Conservation (phyloP, 2,329 filamentous ascomycete genomes). For the Didymella keratinophila region DNA sequence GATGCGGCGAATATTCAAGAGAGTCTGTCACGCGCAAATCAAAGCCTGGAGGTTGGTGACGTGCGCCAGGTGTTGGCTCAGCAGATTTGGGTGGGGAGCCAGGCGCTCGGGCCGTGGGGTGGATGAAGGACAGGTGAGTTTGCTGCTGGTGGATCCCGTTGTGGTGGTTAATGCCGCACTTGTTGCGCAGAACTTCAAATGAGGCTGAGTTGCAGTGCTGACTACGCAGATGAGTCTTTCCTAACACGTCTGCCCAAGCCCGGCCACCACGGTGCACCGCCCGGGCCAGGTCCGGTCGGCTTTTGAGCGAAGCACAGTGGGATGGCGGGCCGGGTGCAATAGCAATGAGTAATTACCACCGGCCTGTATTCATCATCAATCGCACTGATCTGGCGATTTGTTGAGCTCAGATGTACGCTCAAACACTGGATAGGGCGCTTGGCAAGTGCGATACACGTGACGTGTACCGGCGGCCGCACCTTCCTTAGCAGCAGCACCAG, state of each 20-base stretch:
- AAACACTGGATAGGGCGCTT: conserved; percentile 3
- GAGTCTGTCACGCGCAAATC: conserved; percentile 17
- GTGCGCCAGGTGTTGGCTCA: conserved; percentile 16
- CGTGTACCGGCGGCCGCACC: conserved; percentile 1
- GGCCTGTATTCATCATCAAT: conserved; percentile 11
- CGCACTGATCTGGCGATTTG: conserved; percentile 16
- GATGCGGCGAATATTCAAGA: conserved; percentile 13
- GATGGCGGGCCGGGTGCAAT: conserved; percentile 21
- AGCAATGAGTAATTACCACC: conserved; percentile 24
- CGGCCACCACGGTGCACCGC: conserved; percentile 17
- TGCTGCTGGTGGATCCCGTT: conserved; percentile 17
- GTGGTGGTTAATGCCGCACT: conserved; percentile 23
- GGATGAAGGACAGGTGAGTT: conserved; percentile 16
- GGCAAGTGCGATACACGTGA: conserved; percentile 10
- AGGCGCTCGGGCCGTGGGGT: conserved; percentile 21
- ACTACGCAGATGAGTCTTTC: conserved; percentile 20
- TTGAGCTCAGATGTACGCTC: conserved; percentile 17
- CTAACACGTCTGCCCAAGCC: conserved; percentile 10
- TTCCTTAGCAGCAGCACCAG: conserved; percentile 1
- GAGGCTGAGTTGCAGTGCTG: conserved; percentile 21
- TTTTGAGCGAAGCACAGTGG: conserved; percentile 24
- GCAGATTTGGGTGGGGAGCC: conserved; percentile 17
- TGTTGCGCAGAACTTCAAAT: conserved; percentile 10
- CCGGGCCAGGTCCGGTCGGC: conserved; percentile 19
- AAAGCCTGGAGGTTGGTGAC: conserved; percentile 16